Percentiles rank a stretch among this genome's conserved stretches.
phyloP scores from a whole-genome alignment of 352 stramenopile genomes.

The Globisporangium canariense region DNA sequence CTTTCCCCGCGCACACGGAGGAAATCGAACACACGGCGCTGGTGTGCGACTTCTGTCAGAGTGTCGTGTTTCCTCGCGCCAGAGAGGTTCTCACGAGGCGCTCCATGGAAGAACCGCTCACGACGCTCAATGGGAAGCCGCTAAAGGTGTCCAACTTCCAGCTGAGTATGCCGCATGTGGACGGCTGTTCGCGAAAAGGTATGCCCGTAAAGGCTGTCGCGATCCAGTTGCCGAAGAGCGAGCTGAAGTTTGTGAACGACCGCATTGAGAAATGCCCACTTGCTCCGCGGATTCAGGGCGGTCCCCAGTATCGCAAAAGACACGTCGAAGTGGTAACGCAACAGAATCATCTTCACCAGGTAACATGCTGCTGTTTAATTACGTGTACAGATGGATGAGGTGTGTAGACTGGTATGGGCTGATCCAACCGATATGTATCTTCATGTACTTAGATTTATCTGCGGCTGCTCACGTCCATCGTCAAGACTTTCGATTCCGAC shows the following conservation, averaged over 20 bases:
- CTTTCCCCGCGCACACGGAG: constrained; percentile 56
- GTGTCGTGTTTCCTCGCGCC: constrained; percentile 71
- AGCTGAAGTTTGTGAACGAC: constrained; percentile 84
- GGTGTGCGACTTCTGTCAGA: constrained; percentile 67
- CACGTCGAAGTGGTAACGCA: constrained; percentile 45
- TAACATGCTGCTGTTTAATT: constrained; percentile 15
- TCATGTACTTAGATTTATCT: constrained; percentile 55
- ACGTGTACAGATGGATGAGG: background rate
- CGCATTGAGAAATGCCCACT: constrained; percentile 73
- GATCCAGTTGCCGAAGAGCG: constrained; percentile 79
- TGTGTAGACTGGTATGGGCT: background rate
- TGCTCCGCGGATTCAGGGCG: constrained; percentile 44
- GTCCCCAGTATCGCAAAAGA: constrained; percentile 62
- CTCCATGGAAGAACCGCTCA: constrained; percentile 45
- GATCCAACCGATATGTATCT: constrained; percentile 1
- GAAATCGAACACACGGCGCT: constrained; percentile 77
- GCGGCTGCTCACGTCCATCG: constrained; percentile 50
- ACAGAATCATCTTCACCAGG: constrained; percentile 80
- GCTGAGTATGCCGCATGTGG: constrained; percentile 84
- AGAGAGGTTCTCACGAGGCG: constrained; percentile 65
- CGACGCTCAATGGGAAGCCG: constrained; percentile 47
- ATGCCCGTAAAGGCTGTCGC: constrained; percentile 70
- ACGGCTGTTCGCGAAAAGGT: constrained; percentile 74
- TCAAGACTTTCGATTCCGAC: constrained; percentile 55
- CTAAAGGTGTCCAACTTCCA: constrained; percentile 85